A percentile compares a stretch with the other conserved stretches of the same genome.
phyloP scores from a whole-genome alignment of 73 alveolate genomes.

The Stentor coeruleus region DNA sequence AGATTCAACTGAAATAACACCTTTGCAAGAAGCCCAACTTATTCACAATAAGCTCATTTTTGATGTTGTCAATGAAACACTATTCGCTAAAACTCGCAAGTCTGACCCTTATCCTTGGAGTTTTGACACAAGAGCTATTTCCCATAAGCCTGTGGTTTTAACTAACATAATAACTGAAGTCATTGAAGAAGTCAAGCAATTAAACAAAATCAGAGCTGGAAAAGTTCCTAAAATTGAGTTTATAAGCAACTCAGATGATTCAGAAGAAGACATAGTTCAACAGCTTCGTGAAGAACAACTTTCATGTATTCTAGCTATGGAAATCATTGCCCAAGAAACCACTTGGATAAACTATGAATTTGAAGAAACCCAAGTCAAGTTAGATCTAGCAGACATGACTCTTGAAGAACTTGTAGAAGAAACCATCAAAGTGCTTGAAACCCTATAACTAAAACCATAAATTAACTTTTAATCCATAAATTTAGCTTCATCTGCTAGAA shows the following conservation, averaged over 20 bases:
- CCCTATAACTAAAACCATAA: too few species aligned
- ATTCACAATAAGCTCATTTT: not conserved
- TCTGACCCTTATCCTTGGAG: slow-evolving; percentile 19
- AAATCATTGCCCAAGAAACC: slow-evolving; percentile 49
- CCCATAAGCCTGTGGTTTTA: slow-evolving; percentile 26
- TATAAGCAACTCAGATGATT: not conserved
- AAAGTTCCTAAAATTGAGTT: not conserved
- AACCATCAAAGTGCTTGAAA: slow-evolving; percentile 28
- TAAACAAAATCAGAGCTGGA: not conserved
- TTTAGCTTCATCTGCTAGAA: too few species aligned
- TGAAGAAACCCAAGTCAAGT: slow-evolving; percentile 62
- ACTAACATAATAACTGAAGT: slow-evolving; percentile 45
- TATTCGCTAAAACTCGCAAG: not conserved
- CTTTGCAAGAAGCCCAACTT: not conserved
- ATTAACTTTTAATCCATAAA: too few species aligned
- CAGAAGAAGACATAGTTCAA: slow-evolving; percentile 16
- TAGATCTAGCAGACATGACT: slow-evolving; percentile 65
- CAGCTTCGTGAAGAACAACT: slow-evolving; percentile 9
- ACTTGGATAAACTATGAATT: slow-evolving; percentile 65
- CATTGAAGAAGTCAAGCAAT: not conserved
- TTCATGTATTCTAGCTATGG: slow-evolving; percentile 38
- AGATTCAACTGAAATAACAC: not conserved
- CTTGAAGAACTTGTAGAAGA: slow-evolving; percentile 64
- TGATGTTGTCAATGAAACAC: not conserved
- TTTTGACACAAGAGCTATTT: slow-evolving; percentile 38